phyloP scores from a whole-genome alignment of 306 rosid genomes.

The Cercis canadensis region DNA sequence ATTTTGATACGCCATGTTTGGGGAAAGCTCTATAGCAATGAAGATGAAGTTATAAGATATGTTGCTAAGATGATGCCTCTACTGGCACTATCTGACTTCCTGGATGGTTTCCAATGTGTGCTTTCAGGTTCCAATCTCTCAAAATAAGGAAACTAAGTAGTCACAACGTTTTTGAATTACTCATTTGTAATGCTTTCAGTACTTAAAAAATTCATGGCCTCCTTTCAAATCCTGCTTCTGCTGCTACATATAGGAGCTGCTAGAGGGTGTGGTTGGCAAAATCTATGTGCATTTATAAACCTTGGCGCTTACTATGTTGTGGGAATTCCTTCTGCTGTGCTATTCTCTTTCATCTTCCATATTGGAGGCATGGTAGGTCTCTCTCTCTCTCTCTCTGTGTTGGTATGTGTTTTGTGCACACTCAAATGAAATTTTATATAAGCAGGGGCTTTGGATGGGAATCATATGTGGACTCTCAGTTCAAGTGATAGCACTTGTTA shows the following conservation, averaged over 20 bases:
- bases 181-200: no score
- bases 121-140: constrained; percentile 58
- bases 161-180: no score
- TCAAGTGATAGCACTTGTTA: constrained; percentile 52
- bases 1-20: constrained; percentile 53
- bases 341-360: constrained; percentile 57
- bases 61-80: constrained; percentile 66
- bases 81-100: constrained; percentile 66
- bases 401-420: neutral
- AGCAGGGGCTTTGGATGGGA: constrained; percentile 71
- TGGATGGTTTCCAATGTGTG: constrained; percentile 72
- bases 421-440: neutral
- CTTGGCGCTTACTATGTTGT: constrained; percentile 68
- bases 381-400: constrained; percentile 15
- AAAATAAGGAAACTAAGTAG: neutral
- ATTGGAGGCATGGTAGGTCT: constrained; percentile 63
- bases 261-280: constrained; percentile 84
- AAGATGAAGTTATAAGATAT: constrained; percentile 55
- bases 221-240: constrained; percentile 6
- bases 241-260: constrained; percentile 53
- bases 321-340: constrained; percentile 61
- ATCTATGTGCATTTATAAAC: constrained; percentile 60
- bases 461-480: constrained; percentile 64
- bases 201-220: neutral
- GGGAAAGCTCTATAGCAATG: constrained; percentile 68